Base-by-base conservation (phyloP, 345 rosid genomes). In the Triadica sebifera region DNA sequence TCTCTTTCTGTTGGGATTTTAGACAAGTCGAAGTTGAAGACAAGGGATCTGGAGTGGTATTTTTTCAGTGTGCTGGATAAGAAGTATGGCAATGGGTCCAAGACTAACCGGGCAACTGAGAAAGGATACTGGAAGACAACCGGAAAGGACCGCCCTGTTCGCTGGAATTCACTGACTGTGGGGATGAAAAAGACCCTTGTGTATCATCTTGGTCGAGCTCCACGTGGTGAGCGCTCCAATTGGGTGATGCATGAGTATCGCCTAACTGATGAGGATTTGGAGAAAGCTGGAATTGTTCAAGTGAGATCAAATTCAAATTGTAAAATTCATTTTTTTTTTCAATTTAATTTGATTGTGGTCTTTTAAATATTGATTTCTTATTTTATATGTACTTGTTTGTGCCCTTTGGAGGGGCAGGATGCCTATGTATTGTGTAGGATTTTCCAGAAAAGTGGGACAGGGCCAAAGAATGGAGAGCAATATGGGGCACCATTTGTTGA, bases 161-260 rank as follows among this genome's bases (percentile, higher is more conserved):
- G 65, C 47, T 73, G 84, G 64, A 70, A 82, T 15, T 74, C 89
- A 2, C 80, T 77, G 10, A 76, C 77, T 9, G 92, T 91, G 24
- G 98, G 98, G 78, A 94, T 94, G 98, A 94, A 92, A 85, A 95
- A 95, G 85, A 95, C 99, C 53, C 94, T 95, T 74, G 99, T 95
- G 71, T 95, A 87, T 74, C 98, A 95, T 52, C 78, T 20, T 39
- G 98, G 99, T 6, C 86, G 97, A 67, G 98, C 99, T 74, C 99
- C 99, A 4, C 87, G 82, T 49, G 97, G 98, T 19, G 85, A 87
- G 79, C 88, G 98, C 6, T 77, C 87, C 20, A 92, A 92, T 77
- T 95, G 99, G 99, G 99, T 95, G 55, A 95, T 95, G 99, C 99
- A 95, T 3, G 98, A 95, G 86, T 95, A 92, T 73, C 88, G 96